Percentiles rank a stretch among this genome's conserved stretches.
Conservation (phyloP, 331 rosid species). For the Quercus tomentella region DNA sequence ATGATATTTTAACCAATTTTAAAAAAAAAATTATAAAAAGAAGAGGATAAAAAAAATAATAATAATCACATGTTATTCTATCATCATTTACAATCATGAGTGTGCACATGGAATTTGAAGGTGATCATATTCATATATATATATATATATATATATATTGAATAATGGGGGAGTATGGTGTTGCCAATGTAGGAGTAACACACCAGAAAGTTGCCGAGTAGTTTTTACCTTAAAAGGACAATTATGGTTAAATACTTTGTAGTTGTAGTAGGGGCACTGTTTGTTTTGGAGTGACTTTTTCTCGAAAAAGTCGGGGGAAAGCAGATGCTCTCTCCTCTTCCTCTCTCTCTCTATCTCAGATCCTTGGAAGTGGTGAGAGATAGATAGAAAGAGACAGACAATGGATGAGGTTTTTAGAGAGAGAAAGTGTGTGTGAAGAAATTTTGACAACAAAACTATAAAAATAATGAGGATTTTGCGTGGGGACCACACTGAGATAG, state of each 20-base stretch:
- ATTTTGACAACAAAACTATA: too few relatives aligned
- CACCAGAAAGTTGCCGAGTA: background rate
- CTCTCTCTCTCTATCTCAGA: background rate
- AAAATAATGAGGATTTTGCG: background rate
- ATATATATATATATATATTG: too few relatives aligned
- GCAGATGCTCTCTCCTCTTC: background rate
- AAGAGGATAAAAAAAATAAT: too few relatives aligned
- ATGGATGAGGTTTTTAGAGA: too few relatives aligned
- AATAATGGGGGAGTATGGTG: background rate
- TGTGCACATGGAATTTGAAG: too few relatives aligned
- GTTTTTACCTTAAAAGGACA: background rate
- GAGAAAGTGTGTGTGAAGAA: too few relatives aligned
- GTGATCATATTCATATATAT: too few relatives aligned
- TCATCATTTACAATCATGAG: too few relatives aligned
- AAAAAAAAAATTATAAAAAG: too few relatives aligned
- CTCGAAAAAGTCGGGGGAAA: constrained; percentile 22
- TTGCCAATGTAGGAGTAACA: background rate
- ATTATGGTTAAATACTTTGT: background rate
- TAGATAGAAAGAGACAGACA: background rate
- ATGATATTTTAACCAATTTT: too few relatives aligned
- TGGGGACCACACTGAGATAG: background rate
- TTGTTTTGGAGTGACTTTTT: constrained; percentile 8
- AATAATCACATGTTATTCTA: too few relatives aligned
- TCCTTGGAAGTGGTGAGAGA: constrained; percentile 19
- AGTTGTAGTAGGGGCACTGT: background rate